Conservation (phyloP, 768 basidiomycete genomes). For the Coprinopsis cinerea region DNA sequence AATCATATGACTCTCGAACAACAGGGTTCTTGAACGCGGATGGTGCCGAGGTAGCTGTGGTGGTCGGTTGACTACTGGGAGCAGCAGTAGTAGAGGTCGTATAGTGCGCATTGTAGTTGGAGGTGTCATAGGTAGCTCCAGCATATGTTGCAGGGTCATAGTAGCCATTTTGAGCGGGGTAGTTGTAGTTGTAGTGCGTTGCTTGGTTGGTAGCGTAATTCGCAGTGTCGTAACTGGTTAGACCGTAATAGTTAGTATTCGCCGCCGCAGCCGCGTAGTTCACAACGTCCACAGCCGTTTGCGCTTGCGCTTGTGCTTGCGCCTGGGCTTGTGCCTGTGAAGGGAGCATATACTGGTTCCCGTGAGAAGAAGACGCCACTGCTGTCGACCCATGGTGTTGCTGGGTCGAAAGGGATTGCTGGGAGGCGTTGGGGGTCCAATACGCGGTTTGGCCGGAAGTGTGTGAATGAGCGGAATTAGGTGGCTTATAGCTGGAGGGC, state of each 20-base stretch:
- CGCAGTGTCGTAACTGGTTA: too few species aligned
- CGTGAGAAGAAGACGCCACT: slow-evolving; percentile 12
- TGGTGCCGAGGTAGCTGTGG: slow-evolving; percentile 10
- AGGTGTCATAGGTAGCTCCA: neutral
- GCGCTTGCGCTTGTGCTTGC: neutral
- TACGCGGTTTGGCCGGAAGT: slow-evolving; percentile 1
- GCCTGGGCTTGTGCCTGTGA: slow-evolving; percentile 14
- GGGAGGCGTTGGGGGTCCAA: slow-evolving; percentile 8
- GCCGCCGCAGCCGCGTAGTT: too few species aligned
- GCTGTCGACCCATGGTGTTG: slow-evolving; percentile 11
- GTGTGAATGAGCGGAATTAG: neutral
- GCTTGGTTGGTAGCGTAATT: too few species aligned
- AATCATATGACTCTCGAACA: slow-evolving; percentile 27
- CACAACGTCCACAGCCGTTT: too few species aligned
- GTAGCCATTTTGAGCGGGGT: neutral
- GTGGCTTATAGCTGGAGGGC: too few species aligned
- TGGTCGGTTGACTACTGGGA: neutral
- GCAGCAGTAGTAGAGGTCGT: slow-evolving; percentile 4
- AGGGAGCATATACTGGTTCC: slow-evolving; percentile 16
- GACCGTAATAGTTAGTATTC: too few species aligned
- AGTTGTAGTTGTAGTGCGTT: too few species aligned
- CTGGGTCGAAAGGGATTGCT: slow-evolving; percentile 5
- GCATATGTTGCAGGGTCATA: neutral
- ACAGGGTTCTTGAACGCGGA: slow-evolving; percentile 14
- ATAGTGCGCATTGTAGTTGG: neutral